Conservation (phyloP, 805 yeast genomes). For the Suhomyces kilbournensis region DNA sequence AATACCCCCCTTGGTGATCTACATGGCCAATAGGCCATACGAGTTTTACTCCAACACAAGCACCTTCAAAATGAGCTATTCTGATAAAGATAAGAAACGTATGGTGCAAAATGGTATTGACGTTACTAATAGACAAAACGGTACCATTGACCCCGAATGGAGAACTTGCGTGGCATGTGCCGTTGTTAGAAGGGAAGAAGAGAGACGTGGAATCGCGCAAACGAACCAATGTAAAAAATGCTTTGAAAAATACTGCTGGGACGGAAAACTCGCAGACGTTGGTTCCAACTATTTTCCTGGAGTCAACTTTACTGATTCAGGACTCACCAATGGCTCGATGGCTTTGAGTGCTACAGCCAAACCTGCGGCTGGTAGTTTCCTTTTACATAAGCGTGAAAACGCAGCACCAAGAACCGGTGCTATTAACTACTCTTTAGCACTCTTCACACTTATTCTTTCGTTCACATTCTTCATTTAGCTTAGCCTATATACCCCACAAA, state of each 20-base stretch:
- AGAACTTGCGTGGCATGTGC: slow-evolving; percentile 80
- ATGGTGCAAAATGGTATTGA: slow-evolving; percentile 77
- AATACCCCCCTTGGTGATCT: slow-evolving; percentile 73
- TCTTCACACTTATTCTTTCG: not conserved
- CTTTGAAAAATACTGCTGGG: slow-evolving; percentile 75
- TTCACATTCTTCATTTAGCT: not conserved
- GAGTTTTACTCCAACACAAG: slow-evolving; percentile 67
- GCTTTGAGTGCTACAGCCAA: slow-evolving; percentile 1
- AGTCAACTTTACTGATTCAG: slow-evolving; percentile 27
- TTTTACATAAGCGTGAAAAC: slow-evolving; percentile 1
- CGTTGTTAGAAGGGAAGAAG: slow-evolving; percentile 72
- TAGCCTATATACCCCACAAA: not conserved
- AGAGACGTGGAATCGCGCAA: slow-evolving; percentile 57
- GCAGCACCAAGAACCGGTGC: not conserved
- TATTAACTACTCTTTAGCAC: not conserved
- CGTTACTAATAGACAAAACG: slow-evolving; percentile 59
- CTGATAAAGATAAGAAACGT: slow-evolving; percentile 51
- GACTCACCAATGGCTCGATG: slow-evolving; percentile 25
- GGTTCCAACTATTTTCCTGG: slow-evolving; percentile 16
- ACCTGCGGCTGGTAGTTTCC: not conserved
- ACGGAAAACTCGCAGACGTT: slow-evolving; percentile 35
- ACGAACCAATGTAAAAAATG: slow-evolving; percentile 71
- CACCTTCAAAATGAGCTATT: slow-evolving; percentile 64
- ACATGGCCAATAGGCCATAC: slow-evolving; percentile 70
- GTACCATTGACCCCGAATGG: slow-evolving; percentile 68